phyloP scores from a whole-genome alignment of 2,329 filamentous ascomycete genomes.

The Gnomoniopsis sp. region DNA sequence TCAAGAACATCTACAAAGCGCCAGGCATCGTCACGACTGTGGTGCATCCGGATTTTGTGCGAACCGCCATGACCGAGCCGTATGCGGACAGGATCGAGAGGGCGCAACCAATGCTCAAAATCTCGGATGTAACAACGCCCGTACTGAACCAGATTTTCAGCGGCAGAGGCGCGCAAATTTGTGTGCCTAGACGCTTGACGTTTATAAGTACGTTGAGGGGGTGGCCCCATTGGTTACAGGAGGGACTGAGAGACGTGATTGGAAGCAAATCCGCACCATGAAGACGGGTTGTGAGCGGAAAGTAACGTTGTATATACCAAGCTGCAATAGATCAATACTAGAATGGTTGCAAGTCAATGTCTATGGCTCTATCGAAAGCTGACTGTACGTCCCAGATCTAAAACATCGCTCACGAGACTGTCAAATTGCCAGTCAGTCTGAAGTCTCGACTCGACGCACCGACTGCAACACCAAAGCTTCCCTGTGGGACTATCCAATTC shows the following conservation, averaged over 20 bases:
- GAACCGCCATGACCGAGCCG: slow-evolving; percentile 42
- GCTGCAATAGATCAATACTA: neutral
- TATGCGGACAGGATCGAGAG: slow-evolving; percentile 25
- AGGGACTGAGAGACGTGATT: slow-evolving; percentile 28
- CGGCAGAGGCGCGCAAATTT: slow-evolving; percentile 44
- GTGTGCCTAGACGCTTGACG: slow-evolving; percentile 35
- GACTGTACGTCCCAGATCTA: too few species aligned
- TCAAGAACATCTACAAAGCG: slow-evolving; percentile 48
- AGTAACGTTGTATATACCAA: neutral
- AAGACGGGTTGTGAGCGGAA: neutral
- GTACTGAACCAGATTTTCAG: slow-evolving; percentile 48
- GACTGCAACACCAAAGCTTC: slow-evolving; percentile 39
- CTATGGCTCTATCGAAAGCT: neutral
- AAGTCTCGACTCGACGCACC: slow-evolving; percentile 46
- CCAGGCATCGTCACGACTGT: slow-evolving; percentile 50
- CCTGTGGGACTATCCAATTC: slow-evolving; percentile 55
- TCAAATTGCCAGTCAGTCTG: slow-evolving; percentile 33
- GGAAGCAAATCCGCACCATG: neutral
- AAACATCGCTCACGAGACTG: neutral
- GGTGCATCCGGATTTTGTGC: slow-evolving; percentile 43
- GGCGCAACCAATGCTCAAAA: slow-evolving; percentile 29
- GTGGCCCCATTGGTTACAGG: slow-evolving; percentile 36
- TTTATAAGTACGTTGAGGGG: slow-evolving; percentile 33
- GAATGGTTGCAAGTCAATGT: neutral
- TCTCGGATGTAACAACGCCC: slow-evolving; percentile 41